Conservation (phyloP, 768 basidiomycete genomes). For the Termitomyces sp. region DNA sequence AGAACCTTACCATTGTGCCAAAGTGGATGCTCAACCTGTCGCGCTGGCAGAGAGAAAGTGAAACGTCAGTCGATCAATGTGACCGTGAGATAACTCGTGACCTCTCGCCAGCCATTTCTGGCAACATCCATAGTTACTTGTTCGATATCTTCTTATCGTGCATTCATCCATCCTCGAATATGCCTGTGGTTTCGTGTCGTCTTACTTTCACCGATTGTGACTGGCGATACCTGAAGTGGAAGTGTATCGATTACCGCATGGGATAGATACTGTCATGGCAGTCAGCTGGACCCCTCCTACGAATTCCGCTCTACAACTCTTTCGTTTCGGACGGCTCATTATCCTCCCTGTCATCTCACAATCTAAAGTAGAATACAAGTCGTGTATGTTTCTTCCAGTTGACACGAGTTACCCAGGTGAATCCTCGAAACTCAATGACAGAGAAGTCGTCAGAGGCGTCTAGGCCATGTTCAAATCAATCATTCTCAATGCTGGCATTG, state of each 20-base stretch:
- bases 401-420: no score
- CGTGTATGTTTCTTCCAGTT: not conserved
- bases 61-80: constrained; percentile 19
- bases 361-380: not conserved
- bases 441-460: no score
- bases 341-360: no score
- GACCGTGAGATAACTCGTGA: constrained; percentile 21
- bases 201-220: not conserved
- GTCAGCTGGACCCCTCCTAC: not conserved
- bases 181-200: no score
- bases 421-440: not conserved
- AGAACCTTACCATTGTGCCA: constrained; percentile 31
- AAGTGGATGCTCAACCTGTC: constrained; percentile 5
- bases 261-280: no score
- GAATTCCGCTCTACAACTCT: not conserved
- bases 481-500: not conserved
- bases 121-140: no score
- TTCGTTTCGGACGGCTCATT: not conserved
- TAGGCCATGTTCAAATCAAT: not conserved
- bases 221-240: not conserved
- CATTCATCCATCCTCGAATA: no score
- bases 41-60: constrained; percentile 18
- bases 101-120: no score
- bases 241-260: not conserved
- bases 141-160: no score